Conservation (phyloP, 345 rosid genomes). For the Boechera retrofracta region DNA sequence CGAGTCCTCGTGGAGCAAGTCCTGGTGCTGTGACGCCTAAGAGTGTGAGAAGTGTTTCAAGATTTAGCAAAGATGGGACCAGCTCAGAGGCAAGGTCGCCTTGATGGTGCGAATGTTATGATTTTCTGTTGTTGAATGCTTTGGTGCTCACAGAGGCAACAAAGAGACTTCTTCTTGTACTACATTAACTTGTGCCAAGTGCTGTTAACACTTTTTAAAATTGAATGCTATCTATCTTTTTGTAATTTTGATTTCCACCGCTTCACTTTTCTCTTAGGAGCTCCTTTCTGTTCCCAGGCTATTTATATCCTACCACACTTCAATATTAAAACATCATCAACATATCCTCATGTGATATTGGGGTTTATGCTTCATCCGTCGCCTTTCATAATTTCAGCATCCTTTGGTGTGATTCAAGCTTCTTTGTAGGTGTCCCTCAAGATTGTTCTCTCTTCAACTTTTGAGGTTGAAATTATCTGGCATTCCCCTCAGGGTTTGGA, state of each 20-base stretch:
- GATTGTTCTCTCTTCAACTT: constrained; percentile 12
- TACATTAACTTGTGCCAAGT: constrained; percentile 21
- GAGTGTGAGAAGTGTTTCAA: constrained; percentile 70
- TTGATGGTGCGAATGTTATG: constrained; percentile 62
- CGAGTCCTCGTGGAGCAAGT: constrained; percentile 73
- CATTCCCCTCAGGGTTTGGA: neutral
- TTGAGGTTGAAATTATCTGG: neutral
- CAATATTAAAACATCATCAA: neutral
- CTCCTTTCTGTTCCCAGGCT: constrained; percentile 2
- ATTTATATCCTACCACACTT: neutral
- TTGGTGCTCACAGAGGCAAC: constrained; percentile 30
- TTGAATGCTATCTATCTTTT: constrained; percentile 2
- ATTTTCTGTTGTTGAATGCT: constrained; percentile 21
- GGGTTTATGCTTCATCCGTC: constrained; percentile 55
- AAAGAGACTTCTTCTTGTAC: constrained; percentile 25
- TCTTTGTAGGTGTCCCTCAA: constrained; percentile 51
- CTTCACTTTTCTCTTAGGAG: neutral
- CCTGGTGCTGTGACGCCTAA: constrained; percentile 70
- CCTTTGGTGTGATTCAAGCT: constrained; percentile 59
- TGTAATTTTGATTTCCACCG: neutral
- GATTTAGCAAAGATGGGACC: constrained; percentile 83
- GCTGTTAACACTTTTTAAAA: constrained; percentile 13
- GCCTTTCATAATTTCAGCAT: constrained; percentile 56
- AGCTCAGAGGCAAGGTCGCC: constrained; percentile 66
- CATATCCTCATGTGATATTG: constrained; percentile 31